phyloP scores from a whole-genome alignment of 257 asterid species.

The Thymus mandschuricus region DNA sequence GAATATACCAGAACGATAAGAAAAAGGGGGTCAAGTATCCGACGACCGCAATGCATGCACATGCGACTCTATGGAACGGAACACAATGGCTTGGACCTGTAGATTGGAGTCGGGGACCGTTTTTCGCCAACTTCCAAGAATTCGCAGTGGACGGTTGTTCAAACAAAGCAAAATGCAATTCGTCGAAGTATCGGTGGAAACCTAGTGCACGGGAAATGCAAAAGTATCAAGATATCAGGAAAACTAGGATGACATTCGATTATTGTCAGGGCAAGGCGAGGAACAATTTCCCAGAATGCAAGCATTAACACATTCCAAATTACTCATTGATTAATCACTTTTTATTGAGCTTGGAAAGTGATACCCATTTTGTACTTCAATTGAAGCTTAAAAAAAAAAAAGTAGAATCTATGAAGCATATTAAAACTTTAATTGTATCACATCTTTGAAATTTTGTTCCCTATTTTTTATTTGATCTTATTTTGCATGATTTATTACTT shows the following conservation, averaged over 20 bases:
- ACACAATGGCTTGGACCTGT: constrained; percentile 17
- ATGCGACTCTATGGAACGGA: constrained; percentile 18
- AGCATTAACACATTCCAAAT: not conserved
- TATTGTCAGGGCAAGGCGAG: not conserved
- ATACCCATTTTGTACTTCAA: too few relatives aligned
- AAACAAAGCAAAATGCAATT: not conserved
- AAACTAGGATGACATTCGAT: not conserved
- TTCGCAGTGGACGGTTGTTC: constrained; percentile 3
- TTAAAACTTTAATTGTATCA: too few relatives aligned
- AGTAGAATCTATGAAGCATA: too few relatives aligned
- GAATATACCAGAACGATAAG: not conserved
- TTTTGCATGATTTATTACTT: too few relatives aligned
- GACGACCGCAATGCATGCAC: not conserved
- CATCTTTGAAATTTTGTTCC: too few relatives aligned
- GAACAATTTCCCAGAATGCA: not conserved
- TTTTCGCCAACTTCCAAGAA: not conserved
- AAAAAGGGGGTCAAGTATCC: not conserved
- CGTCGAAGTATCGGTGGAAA: not conserved
- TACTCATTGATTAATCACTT: too few relatives aligned
- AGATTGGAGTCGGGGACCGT: constrained; percentile 9
- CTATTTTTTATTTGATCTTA: too few relatives aligned
- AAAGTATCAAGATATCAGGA: not conserved
- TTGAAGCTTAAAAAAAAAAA: too few relatives aligned
- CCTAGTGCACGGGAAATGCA: not conserved
- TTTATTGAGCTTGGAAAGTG: too few relatives aligned